Base-by-base conservation (phyloP, 306 rosid genomes). In the Macrotyloma uniflorum region DNA sequence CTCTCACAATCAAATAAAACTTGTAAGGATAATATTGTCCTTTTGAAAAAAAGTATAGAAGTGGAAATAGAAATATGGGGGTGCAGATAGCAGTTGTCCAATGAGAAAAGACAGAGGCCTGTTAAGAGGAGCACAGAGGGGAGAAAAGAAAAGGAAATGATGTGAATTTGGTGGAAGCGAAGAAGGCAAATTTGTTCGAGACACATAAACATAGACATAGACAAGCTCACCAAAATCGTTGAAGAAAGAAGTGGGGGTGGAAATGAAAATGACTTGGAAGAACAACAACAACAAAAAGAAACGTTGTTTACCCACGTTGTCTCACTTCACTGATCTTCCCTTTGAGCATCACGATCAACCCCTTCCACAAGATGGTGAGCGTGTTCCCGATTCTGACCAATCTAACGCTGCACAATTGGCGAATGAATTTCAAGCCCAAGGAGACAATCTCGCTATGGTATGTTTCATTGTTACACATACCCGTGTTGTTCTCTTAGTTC, bases 261-360 rank as follows among this genome's bases (percentile, higher is more conserved):
- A 70, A 79, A 88, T 88, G 91, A 85, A 88, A 64, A 74, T 85
- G 32, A 80, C 85, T 23, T 85, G 89, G 91, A 85, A 87, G 84
- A 79, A 72, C 70, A 75, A 58, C 18, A 53, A 6, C 58, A 77
- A 77, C 10, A 70, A 38, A 20, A 71, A 82, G 66, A 83, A 85
- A 65, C 89, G 83, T 14, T 49, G 84, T 77, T 65, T 80, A 54
- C 23, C 70, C 26, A 70, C 84, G 33, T 28, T 79, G 22, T 72
- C 90, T 0, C 58, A 58, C 35, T 87, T 87, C 67, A 62, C 12
- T 2, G 79, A 84, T 46, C 90, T 69, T 55, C 84, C 90, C 13
- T 86, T 86, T 18, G 89, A 84, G 47, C 67, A 36, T n/a, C 38
- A 78, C 18, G 53, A 30, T 5, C 67, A 10, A 30, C 58, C 43